Percentiles rank a stretch among this genome's conserved stretches.
These are phyloP conservation scores for Gossypium laxum DNA, from an alignment of 441 rosid species.

Conservation along the genomic window DNA sequence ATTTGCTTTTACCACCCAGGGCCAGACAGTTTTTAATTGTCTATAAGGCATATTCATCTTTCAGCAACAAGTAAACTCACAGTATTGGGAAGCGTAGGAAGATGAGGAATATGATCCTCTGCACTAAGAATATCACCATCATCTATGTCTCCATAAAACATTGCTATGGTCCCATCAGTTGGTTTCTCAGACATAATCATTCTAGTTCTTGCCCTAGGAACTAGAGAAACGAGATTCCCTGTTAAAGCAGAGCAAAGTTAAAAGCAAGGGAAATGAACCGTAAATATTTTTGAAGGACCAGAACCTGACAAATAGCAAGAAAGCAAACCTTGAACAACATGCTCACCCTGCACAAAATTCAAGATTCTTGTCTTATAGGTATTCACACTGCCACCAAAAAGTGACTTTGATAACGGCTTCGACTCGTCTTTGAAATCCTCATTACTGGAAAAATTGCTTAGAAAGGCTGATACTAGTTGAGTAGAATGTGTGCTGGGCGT, in stretches of 20 bases:
- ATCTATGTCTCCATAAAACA: slow-evolving; percentile 68
- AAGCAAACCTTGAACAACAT: slow-evolving; percentile 51
- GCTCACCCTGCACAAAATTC: slow-evolving; percentile 42
- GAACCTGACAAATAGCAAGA: slow-evolving; percentile 16
- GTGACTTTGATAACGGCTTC: slow-evolving; percentile 57
- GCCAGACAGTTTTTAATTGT: background rate
- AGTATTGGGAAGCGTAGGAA: slow-evolving; percentile 68
- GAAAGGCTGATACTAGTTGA: slow-evolving; percentile 28
- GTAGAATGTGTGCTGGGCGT: slow-evolving; percentile 35
- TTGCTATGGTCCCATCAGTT: slow-evolving; percentile 71
- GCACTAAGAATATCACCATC: slow-evolving; percentile 59
- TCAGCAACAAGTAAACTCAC: slow-evolving; percentile 41
- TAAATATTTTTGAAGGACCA: slow-evolving; percentile 9
- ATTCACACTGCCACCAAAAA: slow-evolving; percentile 77
- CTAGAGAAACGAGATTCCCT: slow-evolving; percentile 41
- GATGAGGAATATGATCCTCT: slow-evolving; percentile 65
- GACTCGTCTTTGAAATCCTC: slow-evolving; percentile 62
- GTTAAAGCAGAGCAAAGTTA: slow-evolving; percentile 17
- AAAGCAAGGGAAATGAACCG: slow-evolving; percentile 5
- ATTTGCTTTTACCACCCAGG: background rate
- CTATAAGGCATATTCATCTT: background rate
- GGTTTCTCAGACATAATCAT: slow-evolving; percentile 76
- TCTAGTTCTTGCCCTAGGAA: slow-evolving; percentile 36
- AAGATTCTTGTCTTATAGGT: slow-evolving; percentile 59
- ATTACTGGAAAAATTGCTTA: slow-evolving; percentile 34